Percentiles rank a stretch among this genome's conserved stretches.
Conservation (phyloP, 164 flowering plant genomes). For the grape (Vitis vinifera) region DNA sequence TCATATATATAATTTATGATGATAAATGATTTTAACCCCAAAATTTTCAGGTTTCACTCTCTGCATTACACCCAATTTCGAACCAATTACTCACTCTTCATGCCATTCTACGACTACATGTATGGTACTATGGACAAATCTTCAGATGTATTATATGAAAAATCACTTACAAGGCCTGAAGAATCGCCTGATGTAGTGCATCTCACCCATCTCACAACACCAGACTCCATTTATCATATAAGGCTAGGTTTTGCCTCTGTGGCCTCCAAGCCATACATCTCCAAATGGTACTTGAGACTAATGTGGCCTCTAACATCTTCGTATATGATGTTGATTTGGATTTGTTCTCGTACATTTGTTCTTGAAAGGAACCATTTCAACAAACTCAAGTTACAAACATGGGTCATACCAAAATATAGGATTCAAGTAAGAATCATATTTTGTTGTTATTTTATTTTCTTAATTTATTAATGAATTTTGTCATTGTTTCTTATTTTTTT, state of each 20-base stretch:
- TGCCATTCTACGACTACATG: slow-evolving; percentile 39
- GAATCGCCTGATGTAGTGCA: slow-evolving; percentile 32
- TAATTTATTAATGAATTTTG: too few species aligned
- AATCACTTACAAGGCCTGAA: slow-evolving; percentile 13
- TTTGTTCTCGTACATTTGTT: slow-evolving; percentile 24
- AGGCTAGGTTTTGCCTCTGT: slow-evolving; percentile 27
- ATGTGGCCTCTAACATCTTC: slow-evolving; percentile 32
- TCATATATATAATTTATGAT: too few species aligned
- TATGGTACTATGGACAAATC: slow-evolving; percentile 35
- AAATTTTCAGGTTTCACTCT: slow-evolving; percentile 27
- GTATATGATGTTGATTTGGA: slow-evolving; percentile 18
- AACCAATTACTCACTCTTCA: slow-evolving; percentile 33
- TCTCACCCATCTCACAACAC: slow-evolving; percentile 33
- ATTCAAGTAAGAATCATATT: too few species aligned
- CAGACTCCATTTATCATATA: slow-evolving; percentile 34
- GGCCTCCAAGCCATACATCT: slow-evolving; percentile 25
- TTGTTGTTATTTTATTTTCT: too few species aligned
- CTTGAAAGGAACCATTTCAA: slow-evolving; percentile 23
- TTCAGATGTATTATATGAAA: slow-evolving; percentile 15
- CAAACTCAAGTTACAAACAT: slow-evolving; percentile 5
- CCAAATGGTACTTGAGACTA: slow-evolving; percentile 22
- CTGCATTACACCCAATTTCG: slow-evolving; percentile 36
- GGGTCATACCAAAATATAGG: too few species aligned
- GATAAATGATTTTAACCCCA: too few species aligned
- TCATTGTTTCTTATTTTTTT: neutral